Evolutionary conservation across 1,284 basidiomycete genomes (phyloP).

Genomic region (Ceratobasidium papillatum): DNA sequence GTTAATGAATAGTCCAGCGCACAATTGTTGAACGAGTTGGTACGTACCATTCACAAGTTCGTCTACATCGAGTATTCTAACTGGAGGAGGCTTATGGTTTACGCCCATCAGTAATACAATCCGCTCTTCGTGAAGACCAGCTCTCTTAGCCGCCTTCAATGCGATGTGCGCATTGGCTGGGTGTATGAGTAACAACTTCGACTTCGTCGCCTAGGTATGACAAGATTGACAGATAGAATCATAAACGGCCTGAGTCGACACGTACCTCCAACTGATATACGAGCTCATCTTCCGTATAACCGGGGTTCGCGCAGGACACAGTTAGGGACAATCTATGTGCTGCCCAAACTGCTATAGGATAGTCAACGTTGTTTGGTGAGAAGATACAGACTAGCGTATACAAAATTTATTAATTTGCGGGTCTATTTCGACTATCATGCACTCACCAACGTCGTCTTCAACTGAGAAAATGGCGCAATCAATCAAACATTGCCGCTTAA

Average conservation of each 20-base stretch:
- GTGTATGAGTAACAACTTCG: slow-evolving; percentile 67
- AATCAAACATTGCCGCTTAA: neutral
- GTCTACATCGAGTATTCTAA: slow-evolving; percentile 56
- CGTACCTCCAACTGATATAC: slow-evolving; percentile 35
- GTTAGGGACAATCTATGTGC: slow-evolving; percentile 61
- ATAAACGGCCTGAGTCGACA: neutral
- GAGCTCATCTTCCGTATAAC: slow-evolving; percentile 73
- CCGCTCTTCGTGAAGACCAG: slow-evolving; percentile 62
- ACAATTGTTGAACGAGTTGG: neutral
- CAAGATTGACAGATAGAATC: slow-evolving; percentile 54
- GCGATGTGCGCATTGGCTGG: slow-evolving; percentile 63
- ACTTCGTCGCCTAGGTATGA: slow-evolving; percentile 59
- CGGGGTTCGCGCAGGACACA: slow-evolving; percentile 65
- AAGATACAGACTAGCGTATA: slow-evolving; percentile 15
- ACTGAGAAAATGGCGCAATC: slow-evolving; percentile 46
- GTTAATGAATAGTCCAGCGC: neutral
- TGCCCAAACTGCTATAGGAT: slow-evolving; percentile 77
- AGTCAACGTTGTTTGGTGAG: slow-evolving; percentile 60
- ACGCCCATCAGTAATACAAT: slow-evolving; percentile 63
- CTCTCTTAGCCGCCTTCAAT: slow-evolving; percentile 60
- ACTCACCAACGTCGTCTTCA: slow-evolving; percentile 62
- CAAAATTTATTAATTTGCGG: neutral
- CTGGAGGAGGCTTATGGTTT: slow-evolving; percentile 40
- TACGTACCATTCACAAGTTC: slow-evolving; percentile 53
- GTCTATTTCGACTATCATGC: slow-evolving; percentile 16